Conservation (phyloP, 2,329 filamentous ascomycete genomes). For the Epicoccum sorghinum region DNA sequence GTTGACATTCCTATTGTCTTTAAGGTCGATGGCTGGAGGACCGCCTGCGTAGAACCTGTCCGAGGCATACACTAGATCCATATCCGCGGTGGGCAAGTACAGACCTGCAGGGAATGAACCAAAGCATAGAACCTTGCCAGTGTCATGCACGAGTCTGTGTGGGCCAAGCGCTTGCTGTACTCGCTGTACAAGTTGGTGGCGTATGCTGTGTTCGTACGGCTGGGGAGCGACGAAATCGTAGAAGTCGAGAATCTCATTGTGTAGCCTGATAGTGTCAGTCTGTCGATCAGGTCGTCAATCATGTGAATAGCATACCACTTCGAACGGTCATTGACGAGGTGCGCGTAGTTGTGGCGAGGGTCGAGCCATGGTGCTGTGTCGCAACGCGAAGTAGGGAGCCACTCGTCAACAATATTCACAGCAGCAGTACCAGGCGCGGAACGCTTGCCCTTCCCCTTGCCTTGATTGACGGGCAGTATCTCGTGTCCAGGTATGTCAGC, state of each 20-base stretch:
- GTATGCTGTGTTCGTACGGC: constrained; percentile 76
- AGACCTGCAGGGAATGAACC: constrained; percentile 90
- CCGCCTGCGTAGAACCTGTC: constrained; percentile 62
- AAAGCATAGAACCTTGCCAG: constrained; percentile 73
- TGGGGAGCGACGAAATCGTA: constrained; percentile 82
- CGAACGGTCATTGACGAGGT: constrained; percentile 58
- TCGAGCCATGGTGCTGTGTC: constrained; percentile 58
- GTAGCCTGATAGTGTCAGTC: constrained; percentile 62
- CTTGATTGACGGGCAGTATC: constrained; percentile 13
- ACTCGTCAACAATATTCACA: constrained; percentile 50
- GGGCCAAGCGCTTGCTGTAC: constrained; percentile 64
- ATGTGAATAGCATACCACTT: constrained; percentile 50
- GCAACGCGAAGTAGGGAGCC: constrained; percentile 45
- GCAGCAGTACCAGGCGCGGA: constrained; percentile 48
- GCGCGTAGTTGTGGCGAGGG: constrained; percentile 53
- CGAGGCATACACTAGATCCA: constrained; percentile 87
- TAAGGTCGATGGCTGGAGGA: constrained; percentile 44
- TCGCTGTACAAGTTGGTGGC: constrained; percentile 73
- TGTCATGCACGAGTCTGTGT: constrained; percentile 25
- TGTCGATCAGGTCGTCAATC: neutral
- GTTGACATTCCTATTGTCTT: constrained; percentile 55
- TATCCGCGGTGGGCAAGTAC: constrained; percentile 81
- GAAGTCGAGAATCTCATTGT: constrained; percentile 90
- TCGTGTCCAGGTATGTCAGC: constrained; percentile 14
- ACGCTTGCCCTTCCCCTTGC: constrained; percentile 69